phyloP scores from a whole-genome alignment of 2,329 filamentous ascomycete genomes.

The Cladosporium cucumerinum region DNA sequence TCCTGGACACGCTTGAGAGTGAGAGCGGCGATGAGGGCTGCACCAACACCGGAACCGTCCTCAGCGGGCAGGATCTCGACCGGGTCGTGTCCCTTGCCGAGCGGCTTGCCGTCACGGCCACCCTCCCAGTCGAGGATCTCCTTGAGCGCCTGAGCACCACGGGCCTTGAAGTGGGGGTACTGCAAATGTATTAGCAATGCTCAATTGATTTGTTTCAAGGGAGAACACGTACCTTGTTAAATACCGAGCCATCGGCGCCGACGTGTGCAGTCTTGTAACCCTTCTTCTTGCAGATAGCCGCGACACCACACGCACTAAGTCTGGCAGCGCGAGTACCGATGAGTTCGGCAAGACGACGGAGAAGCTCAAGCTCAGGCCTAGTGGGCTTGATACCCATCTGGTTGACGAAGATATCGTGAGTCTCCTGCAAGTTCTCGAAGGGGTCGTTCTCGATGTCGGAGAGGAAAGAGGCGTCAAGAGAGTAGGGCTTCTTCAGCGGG shows the following conservation, averaged over 20 bases:
- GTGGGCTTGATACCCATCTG: constrained; percentile 70
- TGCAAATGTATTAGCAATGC: constrained; percentile 1
- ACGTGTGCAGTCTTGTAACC: constrained; percentile 83
- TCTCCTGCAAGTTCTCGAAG: constrained; percentile 92
- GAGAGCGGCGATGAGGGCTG: constrained; percentile 81
- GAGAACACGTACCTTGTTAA: constrained; percentile 65
- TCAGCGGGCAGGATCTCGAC: constrained; percentile 86
- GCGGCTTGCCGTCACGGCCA: constrained; percentile 61
- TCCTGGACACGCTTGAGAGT: constrained; percentile 61
- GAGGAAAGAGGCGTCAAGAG: constrained; percentile 87
- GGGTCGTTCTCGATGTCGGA: constrained; percentile 91
- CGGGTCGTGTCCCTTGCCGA: constrained; percentile 64
- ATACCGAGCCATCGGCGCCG: constrained; percentile 93
- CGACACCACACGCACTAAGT: constrained; percentile 89
- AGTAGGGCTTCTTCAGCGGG: constrained; percentile 80
- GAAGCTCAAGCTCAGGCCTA: constrained; percentile 79
- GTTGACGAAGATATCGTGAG: constrained; percentile 73
- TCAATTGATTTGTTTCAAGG: neutral
- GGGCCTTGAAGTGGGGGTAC: constrained; percentile 95
- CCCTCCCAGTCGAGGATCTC: constrained; percentile 95
- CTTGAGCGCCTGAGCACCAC: constrained; percentile 81
- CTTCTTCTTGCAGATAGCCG: constrained; percentile 97
- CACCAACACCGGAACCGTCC: constrained; percentile 95
- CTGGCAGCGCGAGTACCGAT: constrained; percentile 93
- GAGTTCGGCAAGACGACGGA: constrained; percentile 83